These are phyloP conservation scores for Cercospora zeae-maydis DNA, from an alignment of 2,329 filamentous ascomycete species.

Conservation along the genomic window DNA sequence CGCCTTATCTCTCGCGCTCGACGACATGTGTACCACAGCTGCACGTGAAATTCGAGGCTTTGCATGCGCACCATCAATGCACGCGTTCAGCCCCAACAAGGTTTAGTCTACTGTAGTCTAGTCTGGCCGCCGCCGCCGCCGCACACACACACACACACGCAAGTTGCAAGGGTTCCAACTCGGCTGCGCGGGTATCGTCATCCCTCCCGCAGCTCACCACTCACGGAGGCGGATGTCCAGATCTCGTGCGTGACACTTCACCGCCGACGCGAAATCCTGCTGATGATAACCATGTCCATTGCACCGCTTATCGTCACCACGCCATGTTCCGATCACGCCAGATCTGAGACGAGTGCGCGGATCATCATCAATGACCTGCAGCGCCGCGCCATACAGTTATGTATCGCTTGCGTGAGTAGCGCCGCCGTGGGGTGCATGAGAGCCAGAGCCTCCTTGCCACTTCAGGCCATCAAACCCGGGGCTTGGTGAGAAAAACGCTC, in stretches of 20 bases:
- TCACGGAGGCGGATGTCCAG: background rate
- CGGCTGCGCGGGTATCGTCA: background rate
- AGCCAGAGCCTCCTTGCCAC: constrained; percentile 8
- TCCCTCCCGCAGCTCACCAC: background rate
- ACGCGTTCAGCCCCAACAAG: background rate
- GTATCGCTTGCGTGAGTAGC: constrained; percentile 8
- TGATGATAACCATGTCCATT: background rate
- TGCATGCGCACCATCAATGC: constrained; percentile 8
- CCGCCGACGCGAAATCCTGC: background rate
- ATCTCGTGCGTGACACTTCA: background rate
- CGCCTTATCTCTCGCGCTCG: background rate
- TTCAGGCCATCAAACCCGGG: constrained; percentile 6
- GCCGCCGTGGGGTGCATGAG: constrained; percentile 15
- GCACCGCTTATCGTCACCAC: background rate
- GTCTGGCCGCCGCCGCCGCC: too few relatives aligned
- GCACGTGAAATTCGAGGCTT: constrained; percentile 15
- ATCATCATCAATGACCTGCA: constrained; percentile 10
- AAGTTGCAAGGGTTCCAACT: constrained; percentile 3
- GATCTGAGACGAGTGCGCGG: background rate
- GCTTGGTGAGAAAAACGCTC: background rate
- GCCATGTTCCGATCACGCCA: too few relatives aligned
- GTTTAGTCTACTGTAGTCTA: too few relatives aligned
- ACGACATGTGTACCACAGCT: background rate
- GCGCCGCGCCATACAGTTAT: background rate
- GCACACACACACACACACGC: background rate